Base-by-base conservation (phyloP, 1,284 basidiomycete species). In the Pseudozyma tsukubaensis region DNA sequence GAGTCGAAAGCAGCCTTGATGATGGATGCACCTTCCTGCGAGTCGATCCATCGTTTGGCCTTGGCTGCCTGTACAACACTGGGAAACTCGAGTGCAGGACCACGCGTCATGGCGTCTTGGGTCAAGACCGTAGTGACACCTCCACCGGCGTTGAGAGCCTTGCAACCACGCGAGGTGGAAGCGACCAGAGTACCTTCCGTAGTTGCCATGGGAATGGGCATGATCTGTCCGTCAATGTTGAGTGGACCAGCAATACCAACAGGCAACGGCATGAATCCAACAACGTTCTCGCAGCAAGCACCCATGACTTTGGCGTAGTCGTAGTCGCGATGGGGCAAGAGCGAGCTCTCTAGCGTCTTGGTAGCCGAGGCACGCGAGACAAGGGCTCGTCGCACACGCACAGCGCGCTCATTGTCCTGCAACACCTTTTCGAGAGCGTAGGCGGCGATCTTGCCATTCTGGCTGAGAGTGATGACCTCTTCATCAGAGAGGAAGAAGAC, bases 241-340 rank as follows among this genome's bases (percentile, higher is more conserved):
- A 99, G 89, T 2, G 97, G 97, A 7, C 97, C 97, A 6, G 97
- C 97, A 69, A 99, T 92, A 81, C 97, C 97, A 58, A 99, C 90
- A 0, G 97, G 97, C 39, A 99, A 86, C 21, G 97, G 97, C 86
- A 98, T 95, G 85, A 92, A 99, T 21, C 97, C 97, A 50, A 99
- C 90, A 51, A 99, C 97, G 85, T 99, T 99, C 87, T 99, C 97
- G 86, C 97, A 99, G 87, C 97, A 99, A 4, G 96, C 95, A 67
- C 96, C 96, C 76, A 96, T 90, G 56, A 99, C 94, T 29, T 92
- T 90, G 42, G 91, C 91, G 87, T 99, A 99, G 86, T 98, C 94
- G 86, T 97, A 99, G 85, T 91, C 87, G 37, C 88, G 84, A 88
- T 92, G 90, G 0, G 97, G 97, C 16, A 99, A 87, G 49, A 91